These are phyloP conservation scores for Monilinia polystroma DNA, from an alignment of 2,329 filamentous ascomycete species.

Conservation along the genomic window DNA sequence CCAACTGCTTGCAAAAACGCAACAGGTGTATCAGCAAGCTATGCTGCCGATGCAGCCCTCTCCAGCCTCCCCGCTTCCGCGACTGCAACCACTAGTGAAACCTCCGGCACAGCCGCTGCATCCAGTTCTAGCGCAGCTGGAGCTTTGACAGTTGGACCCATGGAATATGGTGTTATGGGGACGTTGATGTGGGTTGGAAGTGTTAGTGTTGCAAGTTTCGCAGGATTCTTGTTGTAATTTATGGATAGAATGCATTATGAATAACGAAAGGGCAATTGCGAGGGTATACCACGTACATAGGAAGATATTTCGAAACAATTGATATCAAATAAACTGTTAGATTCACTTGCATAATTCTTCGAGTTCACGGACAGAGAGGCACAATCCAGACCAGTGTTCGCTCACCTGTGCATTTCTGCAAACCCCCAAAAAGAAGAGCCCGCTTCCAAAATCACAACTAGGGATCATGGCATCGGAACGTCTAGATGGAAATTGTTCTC, in stretches of 20 bases:
- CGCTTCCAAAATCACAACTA: not conserved
- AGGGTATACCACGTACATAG: not conserved
- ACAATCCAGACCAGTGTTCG: not conserved
- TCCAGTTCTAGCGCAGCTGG: slow-evolving; percentile 21
- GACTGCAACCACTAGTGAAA: slow-evolving; percentile 16
- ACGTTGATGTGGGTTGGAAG: slow-evolving; percentile 26
- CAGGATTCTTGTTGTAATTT: slow-evolving; percentile 27
- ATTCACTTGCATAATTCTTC: not conserved
- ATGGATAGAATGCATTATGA: slow-evolving; percentile 12
- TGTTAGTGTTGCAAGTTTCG: slow-evolving; percentile 26
- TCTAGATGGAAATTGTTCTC: not conserved
- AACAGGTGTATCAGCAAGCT: slow-evolving; percentile 38
- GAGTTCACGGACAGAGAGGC: too few species aligned
- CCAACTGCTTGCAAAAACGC: slow-evolving; percentile 44
- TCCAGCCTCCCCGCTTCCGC: slow-evolving; percentile 26
- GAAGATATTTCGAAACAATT: not conserved
- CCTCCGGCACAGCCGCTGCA: slow-evolving; percentile 12
- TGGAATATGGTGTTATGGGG: slow-evolving; percentile 22
- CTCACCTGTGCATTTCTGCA: not conserved
- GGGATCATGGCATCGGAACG: not conserved
- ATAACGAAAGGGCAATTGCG: slow-evolving; percentile 8
- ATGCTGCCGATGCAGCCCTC: slow-evolving; percentile 25
- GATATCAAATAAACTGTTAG: slow-evolving; percentile 4
- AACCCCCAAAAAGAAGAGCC: not conserved
- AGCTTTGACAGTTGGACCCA: slow-evolving; percentile 17